Percentiles rank a stretch among this genome's conserved stretches.
Conservation (phyloP, 768 basidiomycete species). For the Kwoniella sp. region DNA sequence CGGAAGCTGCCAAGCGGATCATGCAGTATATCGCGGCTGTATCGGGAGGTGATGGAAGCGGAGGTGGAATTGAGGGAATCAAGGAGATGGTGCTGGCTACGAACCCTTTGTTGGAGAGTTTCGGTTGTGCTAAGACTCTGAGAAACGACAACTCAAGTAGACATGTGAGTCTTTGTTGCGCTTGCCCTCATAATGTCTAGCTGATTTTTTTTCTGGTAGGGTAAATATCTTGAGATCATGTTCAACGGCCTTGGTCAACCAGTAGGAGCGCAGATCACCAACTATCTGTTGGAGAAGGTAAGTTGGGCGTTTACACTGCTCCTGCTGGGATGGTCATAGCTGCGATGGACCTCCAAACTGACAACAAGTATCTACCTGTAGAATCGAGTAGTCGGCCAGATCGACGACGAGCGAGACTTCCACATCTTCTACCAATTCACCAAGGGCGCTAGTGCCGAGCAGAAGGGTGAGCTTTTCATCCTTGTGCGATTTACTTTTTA, state of each 20-base stretch:
- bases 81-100: constrained; percentile 99
- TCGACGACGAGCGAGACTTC: constrained; percentile 93
- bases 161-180: constrained; percentile 79
- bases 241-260: constrained; percentile 92
- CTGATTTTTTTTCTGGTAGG: constrained; percentile 60
- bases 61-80: constrained; percentile 87
- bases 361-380: constrained; percentile 21
- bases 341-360: constrained; percentile 12
- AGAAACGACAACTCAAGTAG: constrained; percentile 98
- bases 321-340: too few relatives aligned
- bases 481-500: not conserved
- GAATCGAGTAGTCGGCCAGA: constrained; percentile 82
- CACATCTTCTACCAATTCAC: constrained; percentile 99
- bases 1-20: constrained; percentile 97
- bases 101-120: constrained; percentile 94
- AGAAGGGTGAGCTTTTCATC: constrained; percentile 67
- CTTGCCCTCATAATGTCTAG: not conserved
- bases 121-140: constrained; percentile 97
- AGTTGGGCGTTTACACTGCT: constrained; percentile 56
- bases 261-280: constrained; percentile 96
- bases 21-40: constrained; percentile 99
- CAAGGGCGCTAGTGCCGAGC: constrained; percentile 84
- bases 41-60: constrained; percentile 65
- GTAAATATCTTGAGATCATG: constrained; percentile 99
- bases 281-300: constrained; percentile 95